These are phyloP conservation scores for Phellinidium pouzarii DNA, from an alignment of 1,284 basidiomycete species.

Conservation along the genomic window DNA sequence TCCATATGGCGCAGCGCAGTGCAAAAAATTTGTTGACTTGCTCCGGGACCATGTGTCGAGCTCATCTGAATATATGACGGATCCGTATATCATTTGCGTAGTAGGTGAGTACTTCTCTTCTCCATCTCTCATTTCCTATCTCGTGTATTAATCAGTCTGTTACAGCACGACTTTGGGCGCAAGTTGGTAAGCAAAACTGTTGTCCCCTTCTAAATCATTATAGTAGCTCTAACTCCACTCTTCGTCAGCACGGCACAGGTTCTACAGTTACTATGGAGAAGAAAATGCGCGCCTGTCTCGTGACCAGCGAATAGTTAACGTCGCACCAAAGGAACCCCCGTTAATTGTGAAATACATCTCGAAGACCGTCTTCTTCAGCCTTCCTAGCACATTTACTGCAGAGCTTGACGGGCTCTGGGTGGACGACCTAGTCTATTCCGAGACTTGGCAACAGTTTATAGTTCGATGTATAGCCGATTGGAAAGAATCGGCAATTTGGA, in stretches of 20 bases:
- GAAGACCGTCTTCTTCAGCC: constrained; percentile 25
- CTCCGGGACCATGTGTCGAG: constrained; percentile 9
- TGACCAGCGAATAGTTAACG: constrained; percentile 5
- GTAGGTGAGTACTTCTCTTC: constrained; percentile 24
- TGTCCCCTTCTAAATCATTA: not conserved
- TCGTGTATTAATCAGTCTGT: not conserved
- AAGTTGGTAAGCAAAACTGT: constrained; percentile 16
- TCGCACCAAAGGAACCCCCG: constrained; percentile 1
- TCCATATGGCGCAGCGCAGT: constrained; percentile 33
- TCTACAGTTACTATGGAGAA: constrained; percentile 20
- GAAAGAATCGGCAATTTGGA: constrained; percentile 19
- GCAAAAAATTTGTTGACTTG: constrained; percentile 24
- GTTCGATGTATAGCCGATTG: constrained; percentile 26
- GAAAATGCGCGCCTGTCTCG: constrained; percentile 17
- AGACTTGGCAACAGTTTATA: constrained; percentile 29
- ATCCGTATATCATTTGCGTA: constrained; percentile 30
- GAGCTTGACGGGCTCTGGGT: constrained; percentile 27
- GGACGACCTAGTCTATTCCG: constrained; percentile 30
- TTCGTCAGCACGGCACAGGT: constrained; percentile 27
- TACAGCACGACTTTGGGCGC: constrained; percentile 13
- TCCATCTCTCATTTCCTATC: not conserved
- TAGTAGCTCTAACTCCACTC: constrained; percentile 17
- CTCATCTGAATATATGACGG: constrained; percentile 15
- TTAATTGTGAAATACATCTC: constrained; percentile 5
- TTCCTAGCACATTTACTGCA: constrained; percentile 24